Conservation (phyloP, 768 basidiomycete genomes). For the Rhodosporidiobolus sp. region DNA sequence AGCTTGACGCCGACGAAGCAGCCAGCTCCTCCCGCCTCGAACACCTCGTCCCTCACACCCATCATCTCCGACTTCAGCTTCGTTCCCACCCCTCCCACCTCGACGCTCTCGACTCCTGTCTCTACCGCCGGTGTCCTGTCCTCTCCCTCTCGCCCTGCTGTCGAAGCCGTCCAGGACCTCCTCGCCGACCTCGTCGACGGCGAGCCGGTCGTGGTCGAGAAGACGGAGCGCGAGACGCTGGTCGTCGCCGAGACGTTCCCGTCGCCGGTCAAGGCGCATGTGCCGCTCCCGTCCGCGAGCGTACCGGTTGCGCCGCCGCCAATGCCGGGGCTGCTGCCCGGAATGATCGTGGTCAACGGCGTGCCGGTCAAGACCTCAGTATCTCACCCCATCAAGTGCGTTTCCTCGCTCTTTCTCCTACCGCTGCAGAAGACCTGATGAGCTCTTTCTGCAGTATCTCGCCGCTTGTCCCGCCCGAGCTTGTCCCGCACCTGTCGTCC, state of each 20-base stretch:
- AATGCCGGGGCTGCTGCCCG: slow-evolving; percentile 14
- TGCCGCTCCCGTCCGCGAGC: too few relatives aligned
- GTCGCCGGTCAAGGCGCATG: background rate
- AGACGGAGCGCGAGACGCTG: background rate
- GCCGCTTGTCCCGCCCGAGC: slow-evolving; percentile 61
- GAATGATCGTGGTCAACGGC: slow-evolving; percentile 34
- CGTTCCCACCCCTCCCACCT: background rate
- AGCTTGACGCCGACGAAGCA: background rate
- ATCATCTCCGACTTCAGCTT: slow-evolving; percentile 16
- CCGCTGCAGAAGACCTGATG: slow-evolving; percentile 40
- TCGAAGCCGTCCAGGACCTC: background rate
- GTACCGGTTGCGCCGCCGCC: background rate
- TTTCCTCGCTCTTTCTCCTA: slow-evolving; percentile 75
- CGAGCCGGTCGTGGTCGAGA: slow-evolving; percentile 9
- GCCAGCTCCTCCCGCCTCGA: background rate
- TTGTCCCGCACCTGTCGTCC: slow-evolving; percentile 49
- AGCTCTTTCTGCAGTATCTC: slow-evolving; percentile 57
- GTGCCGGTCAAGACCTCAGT: slow-evolving; percentile 32
- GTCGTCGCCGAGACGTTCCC: slow-evolving; percentile 7
- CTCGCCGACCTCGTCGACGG: slow-evolving; percentile 8
- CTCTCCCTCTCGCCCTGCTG: background rate
- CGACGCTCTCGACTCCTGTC: background rate
- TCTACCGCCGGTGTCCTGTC: background rate
- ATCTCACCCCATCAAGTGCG: slow-evolving; percentile 61
- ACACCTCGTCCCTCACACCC: slow-evolving; percentile 12